A percentile compares a stretch with the other conserved stretches of the same genome.
phyloP scores from a whole-genome alignment of 1,284 basidiomycete genomes.

The Cronartium quercuum region DNA sequence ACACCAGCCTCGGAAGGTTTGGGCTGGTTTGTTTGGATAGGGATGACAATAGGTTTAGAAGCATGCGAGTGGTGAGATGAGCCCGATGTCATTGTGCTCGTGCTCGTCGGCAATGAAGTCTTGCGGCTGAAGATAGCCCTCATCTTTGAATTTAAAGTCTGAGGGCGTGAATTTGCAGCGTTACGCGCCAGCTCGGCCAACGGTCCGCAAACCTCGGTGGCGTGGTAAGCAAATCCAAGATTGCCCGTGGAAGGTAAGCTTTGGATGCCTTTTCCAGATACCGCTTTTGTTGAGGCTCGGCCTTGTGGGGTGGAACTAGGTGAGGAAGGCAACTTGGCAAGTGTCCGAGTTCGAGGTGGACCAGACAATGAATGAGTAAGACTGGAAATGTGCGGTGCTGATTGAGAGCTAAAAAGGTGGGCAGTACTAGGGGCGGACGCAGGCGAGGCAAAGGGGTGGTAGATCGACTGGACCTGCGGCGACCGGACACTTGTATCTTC shows the following conservation, averaged over 20 bases:
- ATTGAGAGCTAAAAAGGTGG: not conserved
- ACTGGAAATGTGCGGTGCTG: not conserved
- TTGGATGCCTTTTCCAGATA: too few species aligned
- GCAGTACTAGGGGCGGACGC: not conserved
- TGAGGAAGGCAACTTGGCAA: not conserved
- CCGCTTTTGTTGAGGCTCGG: not conserved
- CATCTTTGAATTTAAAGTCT: not conserved
- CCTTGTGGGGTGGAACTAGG: too few species aligned
- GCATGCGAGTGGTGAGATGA: not conserved
- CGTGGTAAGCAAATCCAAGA: not conserved
- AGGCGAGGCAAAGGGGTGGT: not conserved
- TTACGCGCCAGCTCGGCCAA: not conserved
- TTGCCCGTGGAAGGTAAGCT: too few species aligned
- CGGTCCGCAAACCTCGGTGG: not conserved
- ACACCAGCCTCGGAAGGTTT: slow-evolving; percentile 44
- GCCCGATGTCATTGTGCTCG: not conserved
- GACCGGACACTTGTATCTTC: not conserved
- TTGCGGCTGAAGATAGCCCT: not conserved
- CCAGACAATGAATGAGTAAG: not conserved
- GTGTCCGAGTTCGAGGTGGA: not conserved
- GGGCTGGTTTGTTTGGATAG: not conserved
- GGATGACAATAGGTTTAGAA: not conserved
- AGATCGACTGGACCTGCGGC: not conserved
- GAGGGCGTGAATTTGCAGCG: not conserved
- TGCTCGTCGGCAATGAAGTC: not conserved